phyloP scores from a whole-genome alignment of 768 basidiomycete species.

The Obba rivulosa region DNA sequence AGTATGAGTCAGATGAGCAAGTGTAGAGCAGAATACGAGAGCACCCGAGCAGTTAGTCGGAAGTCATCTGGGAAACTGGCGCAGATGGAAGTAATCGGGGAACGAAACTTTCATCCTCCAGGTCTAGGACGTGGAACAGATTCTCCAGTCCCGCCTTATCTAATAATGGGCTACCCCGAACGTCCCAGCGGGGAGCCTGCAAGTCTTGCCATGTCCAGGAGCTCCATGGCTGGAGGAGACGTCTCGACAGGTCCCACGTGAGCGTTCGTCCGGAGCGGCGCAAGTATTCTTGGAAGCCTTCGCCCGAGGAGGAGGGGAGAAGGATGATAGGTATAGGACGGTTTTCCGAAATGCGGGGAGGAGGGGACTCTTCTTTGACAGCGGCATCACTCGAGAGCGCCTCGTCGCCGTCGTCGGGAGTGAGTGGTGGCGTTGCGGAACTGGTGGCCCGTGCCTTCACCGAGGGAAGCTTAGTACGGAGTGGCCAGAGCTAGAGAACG shows the following conservation, averaged over 20 bases:
- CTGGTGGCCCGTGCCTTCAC: constrained; percentile 25
- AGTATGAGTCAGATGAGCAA: background rate
- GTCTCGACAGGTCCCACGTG: constrained; percentile 17
- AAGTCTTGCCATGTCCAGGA: constrained; percentile 43
- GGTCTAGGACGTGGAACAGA: background rate
- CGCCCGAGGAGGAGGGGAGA: constrained; percentile 22
- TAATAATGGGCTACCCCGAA: background rate
- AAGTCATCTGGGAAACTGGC: background rate
- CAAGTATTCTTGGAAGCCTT: constrained; percentile 19
- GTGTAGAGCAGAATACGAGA: background rate
- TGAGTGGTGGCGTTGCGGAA: constrained; percentile 30
- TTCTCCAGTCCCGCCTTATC: background rate
- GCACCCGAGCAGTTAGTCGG: too few relatives aligned
- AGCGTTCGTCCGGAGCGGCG: constrained; percentile 18
- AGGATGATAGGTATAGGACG: background rate
- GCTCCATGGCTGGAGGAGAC: constrained; percentile 23
- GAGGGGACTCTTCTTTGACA: constrained; percentile 21
- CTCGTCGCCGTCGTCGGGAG: constrained; percentile 29
- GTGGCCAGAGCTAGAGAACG: too few relatives aligned
- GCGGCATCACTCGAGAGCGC: constrained; percentile 10
- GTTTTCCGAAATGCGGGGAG: constrained; percentile 7
- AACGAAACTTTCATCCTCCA: background rate
- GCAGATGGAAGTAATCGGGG: background rate
- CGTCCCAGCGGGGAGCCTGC: constrained; percentile 26
- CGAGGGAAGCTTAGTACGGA: background rate